Percentiles rank a stretch among this genome's conserved stretches.
Conservation (phyloP, 2,329 filamentous ascomycete genomes). For the Trichoderma asperellum region DNA sequence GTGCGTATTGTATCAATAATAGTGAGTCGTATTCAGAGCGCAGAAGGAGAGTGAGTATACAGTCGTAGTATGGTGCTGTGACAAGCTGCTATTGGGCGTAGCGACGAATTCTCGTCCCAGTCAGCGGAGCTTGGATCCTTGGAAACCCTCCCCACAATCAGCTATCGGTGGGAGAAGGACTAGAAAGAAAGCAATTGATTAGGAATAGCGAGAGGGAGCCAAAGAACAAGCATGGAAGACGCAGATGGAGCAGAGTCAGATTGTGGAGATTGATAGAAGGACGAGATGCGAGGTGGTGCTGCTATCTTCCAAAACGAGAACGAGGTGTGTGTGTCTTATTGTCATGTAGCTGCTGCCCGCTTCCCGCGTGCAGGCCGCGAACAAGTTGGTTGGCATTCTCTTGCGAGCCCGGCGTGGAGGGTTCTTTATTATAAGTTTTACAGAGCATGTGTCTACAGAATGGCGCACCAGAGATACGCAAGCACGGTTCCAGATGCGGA, state of each 20-base stretch:
- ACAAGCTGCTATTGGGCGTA: constrained; percentile 5
- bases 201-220: constrained; percentile 24
- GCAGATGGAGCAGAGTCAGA: neutral
- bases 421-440: constrained; percentile 16
- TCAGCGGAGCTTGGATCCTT: neutral
- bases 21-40: neutral
- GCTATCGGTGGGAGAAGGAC: neutral
- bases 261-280: neutral
- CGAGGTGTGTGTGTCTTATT: neutral
- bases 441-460: neutral
- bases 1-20: neutral
- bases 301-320: neutral
- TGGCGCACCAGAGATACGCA: neutral
- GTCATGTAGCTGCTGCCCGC: neutral
- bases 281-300: neutral
- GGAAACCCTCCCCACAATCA: neutral
- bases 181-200: constrained; percentile 9
- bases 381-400: neutral
- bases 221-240: neutral
- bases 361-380: constrained; percentile 10
- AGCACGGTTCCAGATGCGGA: neutral
- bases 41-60: neutral
- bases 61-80: neutral
- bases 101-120: neutral
- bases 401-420: neutral